phyloP scores from a whole-genome alignment of 1,284 basidiomycete species.

The Sphaerobolus stellatus region DNA sequence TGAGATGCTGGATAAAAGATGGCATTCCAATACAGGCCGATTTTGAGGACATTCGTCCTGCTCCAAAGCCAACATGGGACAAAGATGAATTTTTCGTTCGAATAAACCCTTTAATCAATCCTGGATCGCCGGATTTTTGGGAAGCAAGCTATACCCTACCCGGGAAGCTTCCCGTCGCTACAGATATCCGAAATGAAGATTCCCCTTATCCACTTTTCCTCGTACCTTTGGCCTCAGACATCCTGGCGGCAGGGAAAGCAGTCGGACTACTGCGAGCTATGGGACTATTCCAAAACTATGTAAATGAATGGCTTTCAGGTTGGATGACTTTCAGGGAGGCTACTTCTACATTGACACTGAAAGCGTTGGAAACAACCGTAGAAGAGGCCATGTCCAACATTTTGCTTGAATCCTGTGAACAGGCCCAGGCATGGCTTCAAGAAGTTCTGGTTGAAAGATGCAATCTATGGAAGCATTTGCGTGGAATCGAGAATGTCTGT shows the following conservation, averaged over 20 bases:
- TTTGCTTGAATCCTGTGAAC: constrained; percentile 58
- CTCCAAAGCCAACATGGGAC: constrained; percentile 40
- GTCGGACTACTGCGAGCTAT: constrained; percentile 66
- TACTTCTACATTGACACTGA: background rate
- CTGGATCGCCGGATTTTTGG: constrained; percentile 78
- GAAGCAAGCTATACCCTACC: constrained; percentile 63
- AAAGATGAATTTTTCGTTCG: constrained; percentile 77
- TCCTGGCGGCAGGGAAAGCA: constrained; percentile 77
- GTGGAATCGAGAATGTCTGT: constrained; percentile 69
- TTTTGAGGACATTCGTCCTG: constrained; percentile 25
- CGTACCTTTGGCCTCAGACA: constrained; percentile 51
- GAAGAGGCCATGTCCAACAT: constrained; percentile 58
- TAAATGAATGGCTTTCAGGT: constrained; percentile 33
- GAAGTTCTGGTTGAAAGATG: constrained; percentile 69
- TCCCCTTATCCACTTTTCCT: constrained; percentile 59
- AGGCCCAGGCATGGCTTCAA: constrained; percentile 55
- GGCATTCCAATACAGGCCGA: constrained; percentile 61
- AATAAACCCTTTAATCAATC: constrained; percentile 41
- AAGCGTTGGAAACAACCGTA: constrained; percentile 19
- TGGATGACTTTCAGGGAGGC: constrained; percentile 16
- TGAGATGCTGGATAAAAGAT: constrained; percentile 69
- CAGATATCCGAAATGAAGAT: constrained; percentile 33
- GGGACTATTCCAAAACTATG: constrained; percentile 35
- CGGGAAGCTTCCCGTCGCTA: constrained; percentile 19
- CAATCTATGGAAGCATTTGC: constrained; percentile 66